Conservation (phyloP, 768 basidiomycete genomes). For the Sarcomyxa edulis region DNA sequence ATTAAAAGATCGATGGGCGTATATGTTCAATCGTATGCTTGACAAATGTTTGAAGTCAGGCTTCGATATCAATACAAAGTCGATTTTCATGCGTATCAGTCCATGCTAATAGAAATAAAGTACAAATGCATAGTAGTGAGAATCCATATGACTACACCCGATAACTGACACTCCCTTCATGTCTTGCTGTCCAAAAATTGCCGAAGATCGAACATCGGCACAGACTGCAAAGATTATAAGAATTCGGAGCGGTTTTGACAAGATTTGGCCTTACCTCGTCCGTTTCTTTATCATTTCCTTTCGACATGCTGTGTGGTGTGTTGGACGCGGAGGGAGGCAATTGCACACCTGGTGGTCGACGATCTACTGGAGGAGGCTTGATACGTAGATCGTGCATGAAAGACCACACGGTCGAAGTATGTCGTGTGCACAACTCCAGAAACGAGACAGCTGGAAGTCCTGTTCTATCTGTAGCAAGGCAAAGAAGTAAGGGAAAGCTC, state of each 20-base stretch:
- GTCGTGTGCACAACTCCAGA: conserved; percentile 60
- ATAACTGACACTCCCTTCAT: conserved; percentile 28
- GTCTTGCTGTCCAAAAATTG: conserved; percentile 45
- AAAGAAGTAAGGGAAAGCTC: neutral
- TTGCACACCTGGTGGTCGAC: conserved; percentile 36
- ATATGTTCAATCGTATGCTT: too few species aligned
- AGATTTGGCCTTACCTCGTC: conserved; percentile 27
- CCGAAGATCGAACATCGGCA: conserved; percentile 51
- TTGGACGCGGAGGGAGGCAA: conserved; percentile 31
- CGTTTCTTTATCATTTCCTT: conserved; percentile 26
- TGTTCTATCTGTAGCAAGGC: conserved; percentile 37
- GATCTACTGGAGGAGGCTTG: conserved; percentile 32
- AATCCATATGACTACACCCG: neutral
- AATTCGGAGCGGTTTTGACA: neutral
- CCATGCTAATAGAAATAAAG: too few species aligned
- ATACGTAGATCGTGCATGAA: conserved; percentile 45
- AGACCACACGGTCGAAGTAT: conserved; percentile 60
- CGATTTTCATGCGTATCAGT: too few species aligned
- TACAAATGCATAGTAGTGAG: conserved; percentile 7
- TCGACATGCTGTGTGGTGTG: conserved; percentile 11
- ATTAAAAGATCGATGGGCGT: too few species aligned
- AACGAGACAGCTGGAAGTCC: conserved; percentile 50
- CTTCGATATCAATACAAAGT: too few species aligned
- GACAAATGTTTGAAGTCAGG: too few species aligned
- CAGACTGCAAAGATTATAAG: conserved; percentile 22